These are phyloP conservation scores for Lenwebbia sp. DNA, from an alignment of 345 rosid species.

Conservation along the genomic window DNA sequence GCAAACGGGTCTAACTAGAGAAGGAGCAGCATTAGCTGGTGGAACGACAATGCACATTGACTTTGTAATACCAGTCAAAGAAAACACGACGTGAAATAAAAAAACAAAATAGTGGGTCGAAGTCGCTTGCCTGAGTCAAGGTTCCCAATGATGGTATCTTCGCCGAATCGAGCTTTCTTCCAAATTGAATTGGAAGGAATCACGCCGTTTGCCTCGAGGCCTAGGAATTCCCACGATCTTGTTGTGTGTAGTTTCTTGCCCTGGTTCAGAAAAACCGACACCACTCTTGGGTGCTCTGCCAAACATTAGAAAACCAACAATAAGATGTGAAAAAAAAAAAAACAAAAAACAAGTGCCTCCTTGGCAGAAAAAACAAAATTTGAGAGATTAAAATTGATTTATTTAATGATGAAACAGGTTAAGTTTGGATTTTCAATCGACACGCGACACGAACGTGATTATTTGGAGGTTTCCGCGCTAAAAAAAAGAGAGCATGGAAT, in stretches of 20 bases:
- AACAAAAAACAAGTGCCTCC: not conserved
- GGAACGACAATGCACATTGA: too few relatives aligned
- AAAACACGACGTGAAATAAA: not conserved
- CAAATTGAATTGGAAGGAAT: slow-evolving; percentile 39
- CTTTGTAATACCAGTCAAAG: too few relatives aligned
- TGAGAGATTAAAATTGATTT: not conserved
- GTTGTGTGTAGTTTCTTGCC: slow-evolving; percentile 78
- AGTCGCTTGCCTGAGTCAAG: slow-evolving; percentile 62
- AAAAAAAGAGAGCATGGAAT: not conserved
- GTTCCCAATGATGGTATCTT: slow-evolving; percentile 73
- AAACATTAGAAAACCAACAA: not conserved
- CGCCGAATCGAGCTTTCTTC: slow-evolving; percentile 65
- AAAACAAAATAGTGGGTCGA: not conserved
- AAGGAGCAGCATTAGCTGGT: too few relatives aligned
- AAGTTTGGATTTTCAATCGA: not conserved
- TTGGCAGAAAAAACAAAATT: not conserved
- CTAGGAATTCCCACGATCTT: slow-evolving; percentile 86
- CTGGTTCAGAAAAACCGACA: slow-evolving; percentile 61
- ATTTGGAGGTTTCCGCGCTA: not conserved
- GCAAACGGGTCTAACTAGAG: not conserved
- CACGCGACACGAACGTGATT: not conserved
- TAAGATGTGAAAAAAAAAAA: not conserved
- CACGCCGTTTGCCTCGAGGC: slow-evolving; percentile 37
- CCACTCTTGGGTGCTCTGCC: slow-evolving; percentile 67
- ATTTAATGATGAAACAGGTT: not conserved